Conservation (phyloP, 768 basidiomycete species). For the Tricholoma saponaceum region DNA sequence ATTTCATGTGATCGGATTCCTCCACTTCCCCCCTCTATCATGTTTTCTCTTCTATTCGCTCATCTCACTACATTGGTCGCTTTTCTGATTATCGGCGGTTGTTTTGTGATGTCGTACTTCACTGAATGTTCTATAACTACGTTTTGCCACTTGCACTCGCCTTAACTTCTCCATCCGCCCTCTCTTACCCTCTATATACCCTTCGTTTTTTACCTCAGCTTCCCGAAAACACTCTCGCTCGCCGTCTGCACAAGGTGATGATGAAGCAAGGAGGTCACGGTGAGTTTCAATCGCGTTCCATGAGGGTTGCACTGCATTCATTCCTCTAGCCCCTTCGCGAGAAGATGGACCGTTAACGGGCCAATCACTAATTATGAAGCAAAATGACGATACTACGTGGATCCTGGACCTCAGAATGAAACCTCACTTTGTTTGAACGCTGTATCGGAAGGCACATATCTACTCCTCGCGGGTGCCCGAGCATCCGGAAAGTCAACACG, state of each 20-base stretch:
- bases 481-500: neutral
- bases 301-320: neutral
- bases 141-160: neutral
- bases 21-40: neutral
- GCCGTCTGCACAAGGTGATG: neutral
- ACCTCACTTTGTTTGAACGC: neutral
- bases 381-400: neutral
- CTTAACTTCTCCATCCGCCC: neutral
- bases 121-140: neutral
- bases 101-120: neutral
- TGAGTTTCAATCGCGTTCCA: neutral
- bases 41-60: neutral
- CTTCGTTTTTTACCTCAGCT: neutral
- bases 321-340: constrained; percentile 1
- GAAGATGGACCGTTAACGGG: neutral
- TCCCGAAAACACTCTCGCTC: neutral
- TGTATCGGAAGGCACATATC: neutral
- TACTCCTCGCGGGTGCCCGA: neutral
- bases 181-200: neutral
- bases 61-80: neutral
- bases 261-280: neutral
- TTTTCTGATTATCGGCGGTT: neutral
- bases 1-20: neutral
- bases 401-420: neutral
- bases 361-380: neutral